Evolutionary conservation across 805 yeast species (phyloP).

Genomic region (Yamadazyma phyllophila): DNA sequence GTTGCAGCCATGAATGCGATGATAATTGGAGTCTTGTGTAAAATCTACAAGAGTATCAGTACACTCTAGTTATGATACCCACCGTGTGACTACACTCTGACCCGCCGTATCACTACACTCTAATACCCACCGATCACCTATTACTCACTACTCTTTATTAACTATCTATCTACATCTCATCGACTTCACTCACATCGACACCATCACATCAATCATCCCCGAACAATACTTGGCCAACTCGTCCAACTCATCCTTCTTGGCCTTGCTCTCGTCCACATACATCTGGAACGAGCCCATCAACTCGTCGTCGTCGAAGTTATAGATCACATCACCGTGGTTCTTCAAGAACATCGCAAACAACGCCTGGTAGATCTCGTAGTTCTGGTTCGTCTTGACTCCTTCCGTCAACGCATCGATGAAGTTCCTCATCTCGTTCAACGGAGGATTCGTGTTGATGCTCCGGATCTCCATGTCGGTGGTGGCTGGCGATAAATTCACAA

Average conservation of each 20-base stretch:
- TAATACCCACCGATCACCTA: too few species aligned
- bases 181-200: conserved; percentile 28
- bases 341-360: conserved; percentile 70
- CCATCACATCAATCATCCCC: conserved; percentile 67
- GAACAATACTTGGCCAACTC: conserved; percentile 74
- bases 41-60: too few species aligned
- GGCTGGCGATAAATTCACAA: conserved; percentile 70
- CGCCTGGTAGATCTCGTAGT: conserved; percentile 81
- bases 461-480: conserved; percentile 82
- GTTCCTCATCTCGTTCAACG: conserved; percentile 60
- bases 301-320: conserved; percentile 31
- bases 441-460: conserved; percentile 65
- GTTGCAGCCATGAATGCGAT: background rate
- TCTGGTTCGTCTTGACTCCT: conserved; percentile 54
- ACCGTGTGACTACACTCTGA: too few species aligned
- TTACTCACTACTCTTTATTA: too few species aligned
- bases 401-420: conserved; percentile 66
- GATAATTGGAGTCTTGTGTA: background rate
- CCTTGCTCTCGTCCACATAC: conserved; percentile 47
- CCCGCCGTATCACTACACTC: too few species aligned
- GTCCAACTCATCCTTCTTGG: conserved; percentile 53
- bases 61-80: too few species aligned
- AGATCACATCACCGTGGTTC: conserved; percentile 79
- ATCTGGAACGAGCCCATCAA: conserved; percentile 45
- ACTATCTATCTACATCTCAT: too few species aligned